These are phyloP conservation scores for Ophiognomonia clavigignenti-juglandacearum DNA, from an alignment of 2,329 filamentous ascomycete genomes.

Conservation along the genomic window DNA sequence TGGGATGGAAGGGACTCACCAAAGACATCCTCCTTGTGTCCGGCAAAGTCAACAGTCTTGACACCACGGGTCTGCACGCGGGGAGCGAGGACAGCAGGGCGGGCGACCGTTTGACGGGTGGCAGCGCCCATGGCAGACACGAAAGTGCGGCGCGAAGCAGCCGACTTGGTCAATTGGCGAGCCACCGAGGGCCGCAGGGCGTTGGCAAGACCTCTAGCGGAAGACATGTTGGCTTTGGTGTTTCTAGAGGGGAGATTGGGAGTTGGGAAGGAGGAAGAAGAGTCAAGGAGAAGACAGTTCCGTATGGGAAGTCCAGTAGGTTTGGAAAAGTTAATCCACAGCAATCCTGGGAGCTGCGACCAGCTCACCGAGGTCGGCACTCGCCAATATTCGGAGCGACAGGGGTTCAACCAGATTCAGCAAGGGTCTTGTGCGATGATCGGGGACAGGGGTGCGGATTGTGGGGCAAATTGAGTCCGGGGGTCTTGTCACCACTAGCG, in stretches of 20 bases:
- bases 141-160: slow-evolving; percentile 58
- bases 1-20: slow-evolving; percentile 47
- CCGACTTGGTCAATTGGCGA: slow-evolving; percentile 58
- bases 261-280: slow-evolving; percentile 23
- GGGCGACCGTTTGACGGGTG: slow-evolving; percentile 46
- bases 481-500: too few relatives aligned
- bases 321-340: too few relatives aligned
- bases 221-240: slow-evolving; percentile 61
- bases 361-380: too few relatives aligned
- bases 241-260: slow-evolving; percentile 27
- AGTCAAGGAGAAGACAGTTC: slow-evolving; percentile 15
- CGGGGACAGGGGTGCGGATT: too few relatives aligned
- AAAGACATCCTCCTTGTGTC: slow-evolving; percentile 89
- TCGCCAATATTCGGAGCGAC: too few relatives aligned
- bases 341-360: too few relatives aligned
- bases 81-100: slow-evolving; percentile 39
- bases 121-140: slow-evolving; percentile 50
- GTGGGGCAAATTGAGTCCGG: too few relatives aligned
- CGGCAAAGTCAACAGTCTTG: slow-evolving; percentile 99
- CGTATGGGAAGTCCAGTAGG: slow-evolving; percentile 2
- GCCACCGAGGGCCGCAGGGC: slow-evolving; percentile 60
- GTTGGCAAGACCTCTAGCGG: slow-evolving; percentile 69
- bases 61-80: slow-evolving; percentile 73
- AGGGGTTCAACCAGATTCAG: too few relatives aligned
- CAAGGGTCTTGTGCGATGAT: too few relatives aligned